Percentiles rank a stretch among this genome's conserved stretches.
Evolutionary conservation across 2,329 filamentous ascomycete genomes (phyloP).

Genomic region (Xylariaceae sp.): DNA sequence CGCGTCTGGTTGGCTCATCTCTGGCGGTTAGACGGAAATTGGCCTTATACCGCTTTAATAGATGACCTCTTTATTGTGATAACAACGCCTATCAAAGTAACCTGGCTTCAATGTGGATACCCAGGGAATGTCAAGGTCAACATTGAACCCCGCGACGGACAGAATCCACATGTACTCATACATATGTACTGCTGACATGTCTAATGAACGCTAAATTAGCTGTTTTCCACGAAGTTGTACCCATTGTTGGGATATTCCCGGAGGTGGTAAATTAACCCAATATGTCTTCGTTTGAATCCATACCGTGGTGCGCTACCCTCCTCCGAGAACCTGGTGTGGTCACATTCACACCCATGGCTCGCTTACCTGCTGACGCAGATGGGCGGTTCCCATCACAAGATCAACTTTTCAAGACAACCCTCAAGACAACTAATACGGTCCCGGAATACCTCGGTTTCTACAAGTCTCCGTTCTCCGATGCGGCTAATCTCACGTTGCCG

Average conservation of each 20-base stretch:
- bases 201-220: not conserved
- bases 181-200: no score
- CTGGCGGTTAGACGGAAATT: not conserved
- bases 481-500: not conserved
- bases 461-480: conserved; percentile 3
- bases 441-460: conserved; percentile 12
- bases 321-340: conserved; percentile 11
- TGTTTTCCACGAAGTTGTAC: no score
- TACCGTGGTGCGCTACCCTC: conserved; percentile 13
- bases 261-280: not conserved
- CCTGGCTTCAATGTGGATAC: no score
- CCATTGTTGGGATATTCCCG: no score
- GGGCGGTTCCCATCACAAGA: conserved; percentile 5
- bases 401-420: conserved; percentile 11
- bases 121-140: no score
- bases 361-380: not conserved
- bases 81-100: not conserved
- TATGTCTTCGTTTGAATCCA: conserved; percentile 18
- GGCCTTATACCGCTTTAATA: not conserved
- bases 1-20: conserved; percentile 11
- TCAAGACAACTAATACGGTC: not conserved
- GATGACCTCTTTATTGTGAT: conserved; percentile 3
- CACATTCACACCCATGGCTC: conserved; percentile 7
- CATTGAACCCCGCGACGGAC: no score
- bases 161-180: no score